These are phyloP conservation scores for Cercospora beticola DNA, from an alignment of 2,329 filamentous ascomycete genomes.

Conservation along the genomic window DNA sequence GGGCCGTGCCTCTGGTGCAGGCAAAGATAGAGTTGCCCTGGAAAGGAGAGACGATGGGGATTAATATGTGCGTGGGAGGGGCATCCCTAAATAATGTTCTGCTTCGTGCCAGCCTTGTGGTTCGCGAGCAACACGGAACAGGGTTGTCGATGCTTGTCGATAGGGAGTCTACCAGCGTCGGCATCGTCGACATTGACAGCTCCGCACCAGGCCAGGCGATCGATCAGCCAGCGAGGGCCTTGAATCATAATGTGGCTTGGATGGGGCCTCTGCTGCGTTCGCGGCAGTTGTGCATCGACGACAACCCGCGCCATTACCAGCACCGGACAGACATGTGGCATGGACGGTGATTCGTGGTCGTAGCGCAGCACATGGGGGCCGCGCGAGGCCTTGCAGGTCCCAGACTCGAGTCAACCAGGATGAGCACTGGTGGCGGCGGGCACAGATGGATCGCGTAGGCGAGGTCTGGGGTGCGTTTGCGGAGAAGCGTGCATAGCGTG, in stretches of 20 bases:
- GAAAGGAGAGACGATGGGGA: conserved; percentile 6
- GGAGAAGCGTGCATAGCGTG: not conserved
- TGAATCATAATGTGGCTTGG: not conserved
- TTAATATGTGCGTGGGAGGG: conserved; percentile 6
- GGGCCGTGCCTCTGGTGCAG: conserved; percentile 4
- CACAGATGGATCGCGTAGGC: not conserved
- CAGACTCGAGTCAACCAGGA: not conserved
- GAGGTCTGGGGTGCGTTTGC: not conserved
- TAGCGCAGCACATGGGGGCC: not conserved
- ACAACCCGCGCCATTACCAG: not conserved
- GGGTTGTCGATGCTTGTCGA: not conserved
- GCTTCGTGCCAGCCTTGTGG: conserved; percentile 9
- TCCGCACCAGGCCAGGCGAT: not conserved
- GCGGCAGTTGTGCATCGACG: not conserved
- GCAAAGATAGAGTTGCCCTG: conserved; percentile 10
- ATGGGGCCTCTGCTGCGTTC: not conserved
- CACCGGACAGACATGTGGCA: not conserved
- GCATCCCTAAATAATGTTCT: conserved; percentile 9
- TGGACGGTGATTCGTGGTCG: not conserved
- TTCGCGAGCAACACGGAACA: not conserved
- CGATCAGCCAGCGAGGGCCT: not conserved
- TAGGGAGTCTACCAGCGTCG: not conserved
- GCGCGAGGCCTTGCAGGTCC: too few species aligned
- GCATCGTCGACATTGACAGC: not conserved
- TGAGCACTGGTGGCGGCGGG: not conserved